Base-by-base conservation (phyloP, 2,329 filamentous ascomycete genomes). In the Sporothrix luriei region DNA sequence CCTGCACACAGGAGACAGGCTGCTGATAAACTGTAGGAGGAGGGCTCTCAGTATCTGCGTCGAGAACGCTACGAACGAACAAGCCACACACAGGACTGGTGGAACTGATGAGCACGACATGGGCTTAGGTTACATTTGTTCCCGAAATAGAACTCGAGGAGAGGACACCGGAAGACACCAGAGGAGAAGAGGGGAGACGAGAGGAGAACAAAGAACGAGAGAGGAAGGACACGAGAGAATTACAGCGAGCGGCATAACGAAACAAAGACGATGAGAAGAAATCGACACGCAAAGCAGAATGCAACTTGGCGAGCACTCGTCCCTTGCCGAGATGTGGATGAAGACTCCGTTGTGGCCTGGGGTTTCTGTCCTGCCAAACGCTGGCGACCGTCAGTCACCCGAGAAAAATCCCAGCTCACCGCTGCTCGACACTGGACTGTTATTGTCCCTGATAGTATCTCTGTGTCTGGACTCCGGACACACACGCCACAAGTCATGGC, bases 81-180 rank as follows among this genome's bases (percentile, higher is more conserved):
- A 51, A 43, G 46, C 54, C 55, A 62, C 43, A 29, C 24, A 68
- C 16, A 33, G 57, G 59, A 71, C 61, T 66, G 61, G 66, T 66
- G 61, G 66, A 54, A 48, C 26, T 14, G 43, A 52, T 33, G 43
- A 66, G 66, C 69, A 71, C 69, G 61, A 66, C 69, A 69, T 71
- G 66, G 24, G 21, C 49, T 29, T 21, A 11, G 64, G 55, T 70
- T 55, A 48, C 49, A 66, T 51, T 38, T 46, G 51, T 38, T 66
- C 68, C 52, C 26, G 52, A 69, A 71, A 72, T 68, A 71, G 71
- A 68, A 71, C 51, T 68, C 24, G 40, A 16, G 33, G 33, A 51
- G 49, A 66, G 38, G 49, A 24, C 29, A 29, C 29, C 29, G 10
- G 19, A 57, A 48, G 40, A 19, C 11, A 14, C 40, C 13, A n/a